Evolutionary conservation across 2,329 filamentous ascomycete species (phyloP), one percentile per base, ranked within the genome.

Genomic region (Xylaria sp.): DNA sequence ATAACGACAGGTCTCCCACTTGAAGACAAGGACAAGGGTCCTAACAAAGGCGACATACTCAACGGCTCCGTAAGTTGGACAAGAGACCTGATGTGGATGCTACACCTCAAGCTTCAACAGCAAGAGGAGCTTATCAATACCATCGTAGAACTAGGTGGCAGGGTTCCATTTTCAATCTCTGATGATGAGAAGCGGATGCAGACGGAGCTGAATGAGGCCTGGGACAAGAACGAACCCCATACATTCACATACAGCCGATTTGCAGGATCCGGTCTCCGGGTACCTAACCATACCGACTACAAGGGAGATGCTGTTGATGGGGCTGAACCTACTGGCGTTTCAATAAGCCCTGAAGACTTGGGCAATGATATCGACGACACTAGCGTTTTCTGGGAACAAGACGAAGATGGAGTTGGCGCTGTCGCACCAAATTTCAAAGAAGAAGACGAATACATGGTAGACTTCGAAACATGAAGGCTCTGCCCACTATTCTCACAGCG

Each of bases 61-160:
- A 98, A 98, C 77, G 95, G 96, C 34, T 93, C 95, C 39, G 96
- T 98, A 62, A 94, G 93, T 81, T 99, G 96, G 96, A 98, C 93
- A 69, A 90, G 95, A 71, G 96, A 99, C 82, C 85, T 99, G 61
- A 97, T 98, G 93, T 98, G 96, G 96, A 91, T 97, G 83, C 84
- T 97, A 68, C 90, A 97, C 77, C 86, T 93, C 77, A 97, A 97
- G 82, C 86, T 97, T 72, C 91, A 96, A 78, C 92, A 95, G 78
- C 93, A 97, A 80, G 92, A 97, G 71, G 92, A 97, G 77, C 87
- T 98, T 58, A 89, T 92, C 75, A 92, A 94, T 75, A 84, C 88
- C 60, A 90, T 97, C 66, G 84, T 86, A 36, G 89, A 90, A 67
- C 85, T 94, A 14, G 93, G 93, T 51, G 91, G 91, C 8, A 86